Evolutionary conservation across 75 land plant genomes (phyloP).

Genomic region (Cupressus sempervirens): DNA sequence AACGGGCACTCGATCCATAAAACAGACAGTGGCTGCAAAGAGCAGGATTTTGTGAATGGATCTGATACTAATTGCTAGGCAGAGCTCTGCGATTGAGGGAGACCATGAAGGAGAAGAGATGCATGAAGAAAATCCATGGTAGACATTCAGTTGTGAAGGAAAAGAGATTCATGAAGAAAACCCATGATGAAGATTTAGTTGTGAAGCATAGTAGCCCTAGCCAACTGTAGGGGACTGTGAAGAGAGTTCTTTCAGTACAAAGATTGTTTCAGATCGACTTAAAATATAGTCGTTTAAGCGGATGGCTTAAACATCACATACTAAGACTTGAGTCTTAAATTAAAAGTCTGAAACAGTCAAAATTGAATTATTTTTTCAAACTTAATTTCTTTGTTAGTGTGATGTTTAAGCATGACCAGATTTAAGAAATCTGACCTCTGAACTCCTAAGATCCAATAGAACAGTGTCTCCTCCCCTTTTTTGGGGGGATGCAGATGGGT

Average conservation of each 20-base stretch:
- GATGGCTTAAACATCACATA: too few relatives aligned
- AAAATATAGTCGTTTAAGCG: neutral
- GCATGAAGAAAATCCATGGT: neutral
- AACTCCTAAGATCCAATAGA: neutral
- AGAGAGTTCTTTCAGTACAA: neutral
- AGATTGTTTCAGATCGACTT: neutral
- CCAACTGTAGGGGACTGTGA: conserved; percentile 3
- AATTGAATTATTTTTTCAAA: too few relatives aligned
- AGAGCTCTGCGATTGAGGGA: neutral
- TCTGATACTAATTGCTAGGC: neutral
- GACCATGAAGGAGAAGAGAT: neutral
- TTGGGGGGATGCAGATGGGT: neutral
- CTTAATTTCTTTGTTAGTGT: too few relatives aligned
- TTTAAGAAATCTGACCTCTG: neutral
- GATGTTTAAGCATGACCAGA: too few relatives aligned
- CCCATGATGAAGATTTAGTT: neutral
- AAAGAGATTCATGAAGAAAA: neutral
- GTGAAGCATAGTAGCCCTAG: neutral
- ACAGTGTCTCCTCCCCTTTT: neutral
- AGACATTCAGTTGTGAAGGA: neutral
- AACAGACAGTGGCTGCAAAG: neutral
- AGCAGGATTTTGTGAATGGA: neutral
- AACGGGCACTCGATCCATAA: neutral
- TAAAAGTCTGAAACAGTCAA: too few relatives aligned
- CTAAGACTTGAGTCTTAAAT: too few relatives aligned